Conservation (phyloP, 2,329 filamentous ascomycete genomes). For the Ceratocystis ficicola region DNA sequence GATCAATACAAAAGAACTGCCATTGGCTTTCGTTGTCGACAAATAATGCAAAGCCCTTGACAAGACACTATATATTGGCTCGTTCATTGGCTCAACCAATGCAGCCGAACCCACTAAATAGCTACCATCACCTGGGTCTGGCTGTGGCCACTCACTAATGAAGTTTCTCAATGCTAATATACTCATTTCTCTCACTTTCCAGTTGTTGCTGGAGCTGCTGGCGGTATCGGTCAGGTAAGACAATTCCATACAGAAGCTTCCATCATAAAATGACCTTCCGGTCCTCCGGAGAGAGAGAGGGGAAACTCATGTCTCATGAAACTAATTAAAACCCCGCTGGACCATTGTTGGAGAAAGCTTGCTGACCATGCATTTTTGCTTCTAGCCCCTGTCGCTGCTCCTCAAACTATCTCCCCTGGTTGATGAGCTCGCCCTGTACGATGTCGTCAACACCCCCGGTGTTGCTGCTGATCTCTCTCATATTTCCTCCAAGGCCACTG, state of each 20-base stretch:
- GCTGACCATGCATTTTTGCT: slow-evolving; percentile 20
- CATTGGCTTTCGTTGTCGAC: neutral
- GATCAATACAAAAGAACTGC: neutral
- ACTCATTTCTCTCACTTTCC: slow-evolving; percentile 22
- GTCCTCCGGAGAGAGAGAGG: neutral
- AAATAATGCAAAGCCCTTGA: neutral
- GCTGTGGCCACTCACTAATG: neutral
- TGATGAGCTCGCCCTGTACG: slow-evolving; percentile 89
- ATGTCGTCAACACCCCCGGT: slow-evolving; percentile 98
- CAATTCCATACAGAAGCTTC: slow-evolving; percentile 7
- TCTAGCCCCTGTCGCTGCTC: slow-evolving; percentile 84
- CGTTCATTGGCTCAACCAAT: slow-evolving; percentile 2
- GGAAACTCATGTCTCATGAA: neutral
- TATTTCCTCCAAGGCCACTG: slow-evolving; percentile 83
- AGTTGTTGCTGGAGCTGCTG: slow-evolving; percentile 89
- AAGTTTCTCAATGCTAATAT: slow-evolving; percentile 19
- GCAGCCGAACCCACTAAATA: neutral
- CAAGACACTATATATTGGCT: neutral
- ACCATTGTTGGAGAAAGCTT: slow-evolving; percentile 21
- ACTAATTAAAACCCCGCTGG: slow-evolving; percentile 10
- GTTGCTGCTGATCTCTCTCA: slow-evolving; percentile 94
- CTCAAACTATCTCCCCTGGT: slow-evolving; percentile 82
- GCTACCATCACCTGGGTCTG: neutral
- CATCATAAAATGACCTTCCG: neutral
- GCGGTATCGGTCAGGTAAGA: slow-evolving; percentile 92